Base-by-base conservation (phyloP, 768 basidiomycete species). In the Hericium rajendrae region DNA sequence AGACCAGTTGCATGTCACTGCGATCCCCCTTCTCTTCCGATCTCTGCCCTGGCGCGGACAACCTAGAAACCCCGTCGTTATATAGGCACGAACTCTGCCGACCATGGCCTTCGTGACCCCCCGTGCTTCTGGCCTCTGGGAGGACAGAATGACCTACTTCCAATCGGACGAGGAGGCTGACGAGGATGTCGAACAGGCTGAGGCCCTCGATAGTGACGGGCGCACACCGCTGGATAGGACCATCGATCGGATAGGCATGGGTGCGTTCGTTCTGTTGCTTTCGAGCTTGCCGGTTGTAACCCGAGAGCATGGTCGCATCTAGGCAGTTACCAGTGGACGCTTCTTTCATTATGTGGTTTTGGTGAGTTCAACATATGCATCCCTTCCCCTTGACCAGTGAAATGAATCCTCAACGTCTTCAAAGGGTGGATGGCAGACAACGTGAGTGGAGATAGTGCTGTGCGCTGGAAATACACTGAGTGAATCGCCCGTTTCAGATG, bases 381-480 rank as follows among this genome's bases (percentile, higher is more conserved):
- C 49, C 22, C 48, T 15, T 46, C 48, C 48, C 40, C 2, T 48
- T 58, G 38, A 26, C 24, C 20, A n/a, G 37, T 51, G 40, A 32
- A 51, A 38, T 43, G 24, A 32, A 46, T 48, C 16, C 16, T 13
- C 53, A 43, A 20, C 51, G 41, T 26, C 28, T 28, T 22, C 38
- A 57, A 62, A 90, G 93, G 92, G 32, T 95, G 93, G 93, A 76
- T 91, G 78, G 91, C 92, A 55, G 92, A 95, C 71, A 94, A 94
- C 70, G 91, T 93, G 67, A 67, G 78, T 18, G 53, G 2, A 6
- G 22, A 65, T 4, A 8, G 32, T 4, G 24, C n/a, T 57, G 40
- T 24, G 46, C 53, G 38, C 55, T 54, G 49, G 28, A 53, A 57
- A 37, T 38, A 38, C 3, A 53, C 22, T 53, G 28, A 20, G 28